A percentile compares a stretch with the other conserved stretches of the same genome.
Evolutionary conservation across 2,329 filamentous ascomycete genomes (phyloP).

Genomic region (Claviceps fusiformis): DNA sequence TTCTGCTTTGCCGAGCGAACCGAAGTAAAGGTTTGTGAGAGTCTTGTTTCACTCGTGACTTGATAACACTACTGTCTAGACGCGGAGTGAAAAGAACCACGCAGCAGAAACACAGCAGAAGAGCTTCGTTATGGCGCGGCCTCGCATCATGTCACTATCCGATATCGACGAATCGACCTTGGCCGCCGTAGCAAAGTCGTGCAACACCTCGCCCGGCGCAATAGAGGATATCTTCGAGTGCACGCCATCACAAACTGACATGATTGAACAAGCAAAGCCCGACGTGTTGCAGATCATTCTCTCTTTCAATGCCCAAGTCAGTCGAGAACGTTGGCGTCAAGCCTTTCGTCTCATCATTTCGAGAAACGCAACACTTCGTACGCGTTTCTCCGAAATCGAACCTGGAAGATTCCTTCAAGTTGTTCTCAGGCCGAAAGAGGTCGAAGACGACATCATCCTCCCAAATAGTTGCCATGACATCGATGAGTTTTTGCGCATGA

Average conservation of each 20-base stretch:
- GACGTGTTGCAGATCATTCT: neutral
- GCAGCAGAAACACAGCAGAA: neutral
- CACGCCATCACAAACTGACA: neutral
- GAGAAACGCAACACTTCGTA: neutral
- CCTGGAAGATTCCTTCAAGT: neutral
- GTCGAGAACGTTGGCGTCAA: neutral
- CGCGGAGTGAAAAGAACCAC: too few species aligned
- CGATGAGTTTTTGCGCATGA: neutral
- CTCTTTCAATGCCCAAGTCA: neutral
- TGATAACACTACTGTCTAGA: too few species aligned
- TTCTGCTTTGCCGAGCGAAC: too few species aligned
- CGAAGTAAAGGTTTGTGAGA: too few species aligned
- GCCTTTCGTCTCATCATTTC: neutral
- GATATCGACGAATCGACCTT: neutral
- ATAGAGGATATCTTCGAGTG: slow-evolving; percentile 2
- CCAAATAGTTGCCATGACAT: neutral
- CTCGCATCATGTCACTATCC: slow-evolving; percentile 1
- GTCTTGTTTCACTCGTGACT: too few species aligned
- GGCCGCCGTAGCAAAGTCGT: neutral
- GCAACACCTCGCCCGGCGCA: neutral
- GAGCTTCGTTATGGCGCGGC: neutral
- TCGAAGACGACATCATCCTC: neutral
- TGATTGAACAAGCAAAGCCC: neutral
- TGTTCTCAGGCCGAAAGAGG: neutral
- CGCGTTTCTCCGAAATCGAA: neutral